A percentile compares a stretch with the other conserved stretches of the same genome.
These are phyloP conservation scores for Hypoxylon intermedium DNA, from an alignment of 495 filamentous ascomycete genomes.

Conservation along the genomic window DNA sequence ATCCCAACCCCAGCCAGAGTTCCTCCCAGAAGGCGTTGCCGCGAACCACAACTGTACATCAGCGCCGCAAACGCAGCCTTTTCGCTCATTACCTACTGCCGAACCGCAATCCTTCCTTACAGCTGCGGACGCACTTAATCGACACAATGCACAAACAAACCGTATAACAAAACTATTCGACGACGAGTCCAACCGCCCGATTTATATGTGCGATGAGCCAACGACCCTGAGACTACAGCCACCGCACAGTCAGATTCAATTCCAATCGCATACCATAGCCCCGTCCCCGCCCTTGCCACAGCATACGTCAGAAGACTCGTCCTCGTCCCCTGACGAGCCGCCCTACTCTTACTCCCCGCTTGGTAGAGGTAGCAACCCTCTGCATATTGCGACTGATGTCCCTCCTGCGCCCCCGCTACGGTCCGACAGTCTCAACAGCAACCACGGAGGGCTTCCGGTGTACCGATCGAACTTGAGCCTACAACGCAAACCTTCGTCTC, in stretches of 20 bases:
- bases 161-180: conserved; percentile 20
- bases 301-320: conserved; percentile 18
- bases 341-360: conserved; percentile 33
- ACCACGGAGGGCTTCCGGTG: conserved; percentile 35
- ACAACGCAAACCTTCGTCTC: conserved; percentile 50
- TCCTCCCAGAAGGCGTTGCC: conserved; percentile 29
- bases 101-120: conserved; percentile 29
- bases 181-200: conserved; percentile 22
- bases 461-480: conserved; percentile 41
- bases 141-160: conserved; percentile 25
- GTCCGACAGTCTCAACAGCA: conserved; percentile 36
- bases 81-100: conserved; percentile 12
- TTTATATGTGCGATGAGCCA: conserved; percentile 33
- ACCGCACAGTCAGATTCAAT: conserved; percentile 35
- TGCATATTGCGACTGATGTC: conserved; percentile 50
- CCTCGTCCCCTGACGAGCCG: conserved; percentile 16
- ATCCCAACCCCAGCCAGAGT: conserved; percentile 29
- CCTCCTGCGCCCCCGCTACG: conserved; percentile 32
- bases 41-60: conserved; percentile 23
- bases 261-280: conserved; percentile 40
- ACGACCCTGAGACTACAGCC: conserved; percentile 12
- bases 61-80: conserved; percentile 14
- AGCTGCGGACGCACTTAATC: conserved; percentile 38
- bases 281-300: conserved; percentile 37
- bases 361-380: conserved; percentile 25